Base-by-base conservation (phyloP, 257 asterid genomes). In the Solanum virginianum region DNA sequence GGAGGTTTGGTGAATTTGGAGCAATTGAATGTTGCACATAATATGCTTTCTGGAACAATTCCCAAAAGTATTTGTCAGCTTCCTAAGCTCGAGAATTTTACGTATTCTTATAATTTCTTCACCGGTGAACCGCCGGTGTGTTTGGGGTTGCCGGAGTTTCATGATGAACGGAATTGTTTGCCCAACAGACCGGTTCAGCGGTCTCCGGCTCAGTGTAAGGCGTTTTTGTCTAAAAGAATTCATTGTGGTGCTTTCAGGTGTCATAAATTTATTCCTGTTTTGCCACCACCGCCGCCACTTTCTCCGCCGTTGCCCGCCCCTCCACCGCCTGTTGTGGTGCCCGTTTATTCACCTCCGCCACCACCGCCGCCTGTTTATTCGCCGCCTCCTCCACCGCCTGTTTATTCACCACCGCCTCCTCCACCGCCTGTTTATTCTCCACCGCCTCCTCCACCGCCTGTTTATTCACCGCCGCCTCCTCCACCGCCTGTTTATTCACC, bases 241-340 rank as follows among this genome's bases (percentile, higher is more conserved):
- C 95, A 93, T 84, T 95, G 98, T 75, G 87, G 95, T 84, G 95
- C 96, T 47, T 95, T 95, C 47, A 92, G 80, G 62, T 95, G 98
- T 86, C 93, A 89, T 66, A 92, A 90, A 8, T 95, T 95, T 80
- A 69, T 90, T 87, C 98, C 98, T 0, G 84, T 91, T 47, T 86
- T 91, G 62, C 98, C 97, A 0, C 88, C 91, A 0, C 89, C 91
- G 7, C 54, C 91, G 0, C 22, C 86, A 4, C 85, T 56, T 56
- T 56, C 90, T 0, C 94, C 95, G 0, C 92, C 91, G 0, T 17
- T 86, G 10, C 87, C 90, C 0, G 83, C 88, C 1, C 87, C 91
- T 8, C 85, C 89, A 0, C 89, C 96, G 0, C 86, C 89, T 1
- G 65, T 81, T 43, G 43, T 70, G 24, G 77, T 87, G 26, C 86